Evolutionary conservation across 352 stramenopile genomes (phyloP).

Genomic region (Aphanomyces euteiches): DNA sequence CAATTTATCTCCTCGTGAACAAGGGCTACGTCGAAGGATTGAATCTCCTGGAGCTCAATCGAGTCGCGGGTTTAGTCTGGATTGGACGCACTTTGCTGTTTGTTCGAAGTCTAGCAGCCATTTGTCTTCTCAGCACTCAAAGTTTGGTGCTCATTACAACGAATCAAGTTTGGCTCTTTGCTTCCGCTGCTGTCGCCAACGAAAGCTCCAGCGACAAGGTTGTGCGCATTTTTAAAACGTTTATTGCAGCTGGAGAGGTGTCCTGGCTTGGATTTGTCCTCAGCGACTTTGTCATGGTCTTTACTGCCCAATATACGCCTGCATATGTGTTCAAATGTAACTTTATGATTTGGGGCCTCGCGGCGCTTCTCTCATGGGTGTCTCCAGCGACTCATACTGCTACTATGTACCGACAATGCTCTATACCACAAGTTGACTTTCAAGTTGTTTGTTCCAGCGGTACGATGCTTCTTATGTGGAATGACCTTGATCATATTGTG

Average conservation of each 20-base stretch:
- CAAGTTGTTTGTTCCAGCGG: conserved; percentile 17
- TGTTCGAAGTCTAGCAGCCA: no score
- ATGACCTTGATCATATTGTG: neutral
- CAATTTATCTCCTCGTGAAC: neutral
- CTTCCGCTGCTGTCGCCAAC: no score
- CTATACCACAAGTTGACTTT: conserved; percentile 4
- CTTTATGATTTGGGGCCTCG: conserved; percentile 9
- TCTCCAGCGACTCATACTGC: neutral
- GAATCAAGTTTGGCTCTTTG: no score
- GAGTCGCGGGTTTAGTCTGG: no score
- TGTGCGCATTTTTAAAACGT: conserved; percentile 15
- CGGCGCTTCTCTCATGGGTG: neutral
- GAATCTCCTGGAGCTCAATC: neutral
- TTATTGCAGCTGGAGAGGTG: conserved; percentile 20
- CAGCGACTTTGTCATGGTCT: conserved; percentile 21
- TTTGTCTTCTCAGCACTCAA: no score
- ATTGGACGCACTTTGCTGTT: no score
- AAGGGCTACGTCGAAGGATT: neutral
- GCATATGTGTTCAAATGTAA: conserved; percentile 3
- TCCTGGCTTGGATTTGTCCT: conserved; percentile 11
- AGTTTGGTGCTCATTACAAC: no score
- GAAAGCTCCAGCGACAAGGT: neutral
- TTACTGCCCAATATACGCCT: conserved; percentile 18
- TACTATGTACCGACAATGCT: neutral
- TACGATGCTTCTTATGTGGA: neutral